Evolutionary conservation across 306 rosid genomes (phyloP).

Genomic region (Macrotyloma uniflorum): DNA sequence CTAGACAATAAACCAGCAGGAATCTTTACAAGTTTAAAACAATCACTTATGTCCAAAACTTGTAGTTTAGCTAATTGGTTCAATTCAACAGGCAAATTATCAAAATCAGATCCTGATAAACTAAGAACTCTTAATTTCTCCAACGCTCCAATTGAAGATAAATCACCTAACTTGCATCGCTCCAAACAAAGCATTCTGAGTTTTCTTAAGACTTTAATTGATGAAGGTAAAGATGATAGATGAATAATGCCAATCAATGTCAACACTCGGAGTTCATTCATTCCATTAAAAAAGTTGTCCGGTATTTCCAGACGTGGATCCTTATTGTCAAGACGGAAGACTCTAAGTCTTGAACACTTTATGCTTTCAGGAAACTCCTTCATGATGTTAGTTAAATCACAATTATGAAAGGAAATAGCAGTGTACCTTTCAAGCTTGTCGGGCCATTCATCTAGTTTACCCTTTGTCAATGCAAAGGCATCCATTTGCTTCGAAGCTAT

Average conservation of each 20-base stretch:
- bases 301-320: background rate
- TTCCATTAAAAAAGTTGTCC: background rate
- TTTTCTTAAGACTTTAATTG: background rate
- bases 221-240: background rate
- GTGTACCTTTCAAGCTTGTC: background rate
- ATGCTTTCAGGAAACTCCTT: background rate
- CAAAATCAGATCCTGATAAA: background rate
- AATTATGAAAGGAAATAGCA: background rate
- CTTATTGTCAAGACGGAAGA: conserved; percentile 13
- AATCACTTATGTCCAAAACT: background rate
- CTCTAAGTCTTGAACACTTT: background rate
- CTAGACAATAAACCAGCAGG: background rate
- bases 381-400: background rate
- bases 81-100: background rate
- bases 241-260: background rate
- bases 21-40: background rate
- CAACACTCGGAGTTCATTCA: background rate
- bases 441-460: conserved; percentile 22
- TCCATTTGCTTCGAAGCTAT: background rate
- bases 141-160: background rate
- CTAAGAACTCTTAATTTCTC: background rate
- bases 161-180: background rate
- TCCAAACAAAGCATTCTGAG: conserved; percentile 5
- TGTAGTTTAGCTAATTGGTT: background rate
- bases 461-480: background rate